Percentiles rank a stretch among this genome's conserved stretches.
Evolutionary conservation across 805 yeast genomes (phyloP).

Genomic region (Metschnikowia colocasiae): DNA sequence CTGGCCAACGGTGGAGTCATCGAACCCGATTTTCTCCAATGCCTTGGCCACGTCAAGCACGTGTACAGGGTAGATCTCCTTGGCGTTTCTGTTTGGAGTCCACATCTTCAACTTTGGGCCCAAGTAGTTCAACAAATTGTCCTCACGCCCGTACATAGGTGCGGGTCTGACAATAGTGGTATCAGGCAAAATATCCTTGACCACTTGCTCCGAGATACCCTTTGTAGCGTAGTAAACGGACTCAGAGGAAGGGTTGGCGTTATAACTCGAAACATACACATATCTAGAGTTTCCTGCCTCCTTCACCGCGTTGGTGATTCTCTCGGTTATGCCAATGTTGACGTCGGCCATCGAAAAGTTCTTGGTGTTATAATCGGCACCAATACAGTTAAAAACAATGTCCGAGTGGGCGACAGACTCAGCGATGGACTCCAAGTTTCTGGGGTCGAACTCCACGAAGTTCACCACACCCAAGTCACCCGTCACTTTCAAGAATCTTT

Average conservation of each 20-base stretch:
- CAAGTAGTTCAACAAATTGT: slow-evolving; percentile 59
- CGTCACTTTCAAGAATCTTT: slow-evolving; percentile 71
- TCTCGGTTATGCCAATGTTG: slow-evolving; percentile 71
- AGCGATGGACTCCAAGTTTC: slow-evolving; percentile 72
- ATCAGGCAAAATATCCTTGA: slow-evolving; percentile 63
- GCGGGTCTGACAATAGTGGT: slow-evolving; percentile 84
- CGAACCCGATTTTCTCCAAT: slow-evolving; percentile 72
- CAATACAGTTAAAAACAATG: slow-evolving; percentile 76
- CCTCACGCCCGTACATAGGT: slow-evolving; percentile 74
- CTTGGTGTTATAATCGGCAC: slow-evolving; percentile 72
- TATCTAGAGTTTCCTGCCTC: slow-evolving; percentile 70
- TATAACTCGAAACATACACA: slow-evolving; percentile 76
- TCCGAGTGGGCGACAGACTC: slow-evolving; percentile 77
- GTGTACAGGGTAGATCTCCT: slow-evolving; percentile 67
- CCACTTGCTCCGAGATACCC: slow-evolving; percentile 72
- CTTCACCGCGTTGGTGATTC: slow-evolving; percentile 70
- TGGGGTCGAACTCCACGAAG: slow-evolving; percentile 75
- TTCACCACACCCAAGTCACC: slow-evolving; percentile 89
- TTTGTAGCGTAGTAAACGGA: slow-evolving; percentile 77
- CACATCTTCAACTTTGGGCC: slow-evolving; percentile 56
- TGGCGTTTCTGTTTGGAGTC: slow-evolving; percentile 62
- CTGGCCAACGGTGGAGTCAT: slow-evolving; percentile 76
- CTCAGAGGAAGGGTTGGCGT: slow-evolving; percentile 63
- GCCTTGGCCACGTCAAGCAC: slow-evolving; percentile 76
- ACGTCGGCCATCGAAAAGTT: slow-evolving; percentile 81